phyloP scores from a whole-genome alignment of 306 rosid species.

The Lathyrus aphaca region DNA sequence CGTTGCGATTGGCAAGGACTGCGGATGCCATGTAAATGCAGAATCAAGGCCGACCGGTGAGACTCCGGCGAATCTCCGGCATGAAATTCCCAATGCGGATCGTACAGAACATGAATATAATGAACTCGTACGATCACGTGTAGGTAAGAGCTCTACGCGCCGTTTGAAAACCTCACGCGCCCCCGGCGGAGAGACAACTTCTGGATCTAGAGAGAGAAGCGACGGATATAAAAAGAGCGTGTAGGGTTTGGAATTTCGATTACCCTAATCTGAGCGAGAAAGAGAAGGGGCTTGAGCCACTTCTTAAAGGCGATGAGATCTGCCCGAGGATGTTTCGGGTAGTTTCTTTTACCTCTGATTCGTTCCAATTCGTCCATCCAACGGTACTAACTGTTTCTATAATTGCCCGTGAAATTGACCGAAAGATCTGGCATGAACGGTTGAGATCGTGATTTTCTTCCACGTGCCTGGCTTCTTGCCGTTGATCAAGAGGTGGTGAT shows the following conservation, averaged over 20 bases:
- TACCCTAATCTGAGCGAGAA: conserved; percentile 84
- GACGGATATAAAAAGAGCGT: not conserved
- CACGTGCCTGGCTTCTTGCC: conserved; percentile 45
- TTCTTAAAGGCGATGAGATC: conserved; percentile 90
- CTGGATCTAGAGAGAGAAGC: not conserved
- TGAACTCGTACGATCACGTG: conserved; percentile 36
- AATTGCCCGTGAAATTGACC: conserved; percentile 56
- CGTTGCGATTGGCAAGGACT: conserved; percentile 74
- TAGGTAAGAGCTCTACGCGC: conserved; percentile 45
- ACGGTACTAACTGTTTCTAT: conserved; percentile 5
- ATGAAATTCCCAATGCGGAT: conserved; percentile 48
- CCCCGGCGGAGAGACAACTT: not conserved
- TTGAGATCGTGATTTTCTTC: not conserved
- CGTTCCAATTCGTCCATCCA: conserved; percentile 9
- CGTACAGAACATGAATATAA: conserved; percentile 44
- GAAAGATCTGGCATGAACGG: conserved; percentile 62
- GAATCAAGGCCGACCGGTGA: conserved; percentile 38
- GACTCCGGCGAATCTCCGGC: conserved; percentile 54
- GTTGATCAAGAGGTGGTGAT: conserved; percentile 29
- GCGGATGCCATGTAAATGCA: conserved; percentile 72
- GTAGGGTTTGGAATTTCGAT: conserved; percentile 55
- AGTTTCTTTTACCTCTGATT: conserved; percentile 13
- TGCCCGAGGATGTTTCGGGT: conserved; percentile 72
- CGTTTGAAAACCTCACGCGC: not conserved
- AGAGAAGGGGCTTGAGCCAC: conserved; percentile 48